Evolutionary conservation across 768 basidiomycete species (phyloP), one percentile per base, ranked within the genome.

Genomic region (Suillus ampliporus): DNA sequence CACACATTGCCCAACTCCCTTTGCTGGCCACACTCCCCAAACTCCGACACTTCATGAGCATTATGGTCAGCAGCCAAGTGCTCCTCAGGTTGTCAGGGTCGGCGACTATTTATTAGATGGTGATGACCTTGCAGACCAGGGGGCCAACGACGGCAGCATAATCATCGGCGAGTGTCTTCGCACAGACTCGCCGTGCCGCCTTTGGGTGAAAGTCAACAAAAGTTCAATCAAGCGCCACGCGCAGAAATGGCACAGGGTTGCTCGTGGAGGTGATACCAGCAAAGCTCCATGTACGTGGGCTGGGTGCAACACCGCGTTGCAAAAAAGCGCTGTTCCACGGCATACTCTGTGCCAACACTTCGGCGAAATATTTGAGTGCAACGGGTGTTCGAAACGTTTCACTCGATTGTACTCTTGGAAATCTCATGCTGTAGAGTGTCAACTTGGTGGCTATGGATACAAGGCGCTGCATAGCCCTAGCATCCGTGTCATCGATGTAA

Each of bases 181-280:
- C 48, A 37, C 1, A 7, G 59, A 50, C 38, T 38, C 60, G n/a
- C 41, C 60, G 2, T 64, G 63, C 19, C 10, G 35, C 7, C 44
- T 64, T 40, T 61, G 61, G 60, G 46, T 64, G 19, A 61, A 44
- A 46, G 37, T 40, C 8, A 23, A 64, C 14, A 61, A 61, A 21
- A 19, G n/a, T 21, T 35, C 51, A 7, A 40, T 64, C 34, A 60
- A 53, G 31, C 37, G 60, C 10, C 61, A 64, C 34, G 37, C 31
- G 5, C 51, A 61, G 15, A 38, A 14, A 26, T 64, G 61, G 50
- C 63, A 64, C 23, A 6, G 37, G 13, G 23, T 53, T 23, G 23
- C 17, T 21, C 43, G 38, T 38, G 62, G 59, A 1, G 48, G n/a
- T 19, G 58, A 63, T 10, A 43, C 26, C 8, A 7, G 7, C 40